Evolutionary conservation across 1,139 yeast species (phyloP), one percentile per base, ranked within the genome.

Genomic region (Hemisphaericaspora lyxosophila): DNA sequence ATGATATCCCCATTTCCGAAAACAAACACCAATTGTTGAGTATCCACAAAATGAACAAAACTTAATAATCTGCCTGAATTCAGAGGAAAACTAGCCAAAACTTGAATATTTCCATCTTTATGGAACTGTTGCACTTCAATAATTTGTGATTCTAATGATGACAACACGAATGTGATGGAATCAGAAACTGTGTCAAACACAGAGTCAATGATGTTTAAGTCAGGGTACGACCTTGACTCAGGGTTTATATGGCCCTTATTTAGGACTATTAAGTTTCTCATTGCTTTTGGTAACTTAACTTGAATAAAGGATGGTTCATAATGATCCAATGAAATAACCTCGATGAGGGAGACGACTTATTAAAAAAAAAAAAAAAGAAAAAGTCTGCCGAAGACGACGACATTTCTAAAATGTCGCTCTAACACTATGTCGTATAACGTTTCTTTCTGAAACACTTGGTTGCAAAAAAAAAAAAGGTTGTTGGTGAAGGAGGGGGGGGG

Each of bases 131-230:
- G 77, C 12, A 71, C 70, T 49, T 71, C 77, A 38, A 85, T 60
- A 7, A 72, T 53, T 16, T 78, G 78, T 16, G 78, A 70, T 33
- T 81, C 88, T 14, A 62, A 67, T 16, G 86, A 80, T 3, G 83
- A 78, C 41, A 85, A 66, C 2, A 78, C 83, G 49, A 82, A 75
- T 1, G 94, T 78, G 38, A 88, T 70, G 42, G 87, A 75, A 56
- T 87, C 94, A 9, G 84, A 73, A 19, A 85, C 78, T 0, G 86
- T 73, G 56, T 88, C 96, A 51, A 87, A 86, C n/a, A 73, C 75
- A 3, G 92, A 71, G 33, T 73, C 75, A 3, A 68, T 59, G 6
- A 81, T 66, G n/a, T 68, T 70, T 44, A 80, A 64, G 48, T 82
- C 92, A 1, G 92, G 94, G 40, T 67, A 73, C 7, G 79, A 75